Evolutionary conservation across 176 grass and related monocot genomes (phyloP), one percentile per base, ranked within the genome.

Genomic region (Metroxylon sagu): DNA sequence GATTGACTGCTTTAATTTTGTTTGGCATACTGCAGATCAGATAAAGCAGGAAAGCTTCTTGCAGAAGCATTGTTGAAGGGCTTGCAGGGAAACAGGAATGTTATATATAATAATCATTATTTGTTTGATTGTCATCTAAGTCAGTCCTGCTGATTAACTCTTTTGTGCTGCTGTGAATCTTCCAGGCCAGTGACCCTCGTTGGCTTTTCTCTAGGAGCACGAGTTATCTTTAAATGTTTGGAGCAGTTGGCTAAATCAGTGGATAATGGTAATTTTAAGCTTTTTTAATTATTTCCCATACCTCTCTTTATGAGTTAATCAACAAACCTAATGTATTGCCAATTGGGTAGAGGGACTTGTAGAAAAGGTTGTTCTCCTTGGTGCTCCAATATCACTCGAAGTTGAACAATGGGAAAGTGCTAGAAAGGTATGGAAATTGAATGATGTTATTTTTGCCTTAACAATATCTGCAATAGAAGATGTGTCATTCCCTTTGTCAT

Each of bases 1-100:
- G 29, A 31, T 30, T 30, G 29, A 30, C 29, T 4, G 29, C 29
- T 31, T 35, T 53, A 66, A 25, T 76, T 69, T 50, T 3, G 62
- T 21, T 29, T 65, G 26, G 14, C 23, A 23, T 27, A 59, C 61
- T 88, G 14, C 72, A 96, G 93, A 73, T 80, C 93, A 65, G 93
- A 97, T 85, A 97, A 97, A 76, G 81, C 88, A 57, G 93, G 93
- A 31, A 97, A 78, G 73, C 89, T 88, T 61, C 84, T 97, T 58
- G 93, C 93, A 65, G 87, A 88, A 48, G 84, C 88, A 53, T 50
- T 97, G 52, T 59, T 91, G 19, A 91, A 80, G n/a, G 93, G 93
- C 60, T 84, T 83, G 76, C 93, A 97, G 79, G 87, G 93, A 81
- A 91, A 78, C 73, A 97, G 84, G 87, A 87, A 54, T 29, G 26